Conservation (phyloP, 345 rosid species). For the Corymbia maculata region DNA sequence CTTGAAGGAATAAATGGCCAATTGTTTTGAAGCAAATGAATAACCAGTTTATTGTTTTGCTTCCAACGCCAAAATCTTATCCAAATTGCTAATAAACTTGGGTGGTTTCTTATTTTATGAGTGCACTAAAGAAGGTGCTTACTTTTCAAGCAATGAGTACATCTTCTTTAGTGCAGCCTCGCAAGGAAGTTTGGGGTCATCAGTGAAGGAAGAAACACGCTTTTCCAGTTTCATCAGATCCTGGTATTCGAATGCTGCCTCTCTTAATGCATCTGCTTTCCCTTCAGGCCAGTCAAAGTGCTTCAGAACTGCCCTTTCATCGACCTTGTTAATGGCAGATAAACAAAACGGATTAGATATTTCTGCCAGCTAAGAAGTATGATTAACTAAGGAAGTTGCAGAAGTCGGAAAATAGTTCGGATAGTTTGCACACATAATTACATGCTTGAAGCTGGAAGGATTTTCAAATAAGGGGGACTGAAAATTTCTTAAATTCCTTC, state of each 20-base stretch:
- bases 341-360: background rate
- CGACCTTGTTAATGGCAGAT: constrained; percentile 40
- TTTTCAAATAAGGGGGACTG: background rate
- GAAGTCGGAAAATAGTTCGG: background rate
- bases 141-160: constrained; percentile 95
- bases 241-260: constrained; percentile 96
- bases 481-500: background rate
- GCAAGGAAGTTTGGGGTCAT: constrained; percentile 78
- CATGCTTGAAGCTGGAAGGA: background rate
- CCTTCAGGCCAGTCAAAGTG: constrained; percentile 99
- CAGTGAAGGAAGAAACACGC: constrained; percentile 64
- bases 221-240: constrained; percentile 86
- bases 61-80: background rate
- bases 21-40: background rate
- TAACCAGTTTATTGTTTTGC: background rate
- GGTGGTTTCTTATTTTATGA: background rate
- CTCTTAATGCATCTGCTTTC: constrained; percentile 93
- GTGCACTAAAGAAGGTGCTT: constrained; percentile 10
- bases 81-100: background rate
- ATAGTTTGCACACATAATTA: background rate
- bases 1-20: background rate
- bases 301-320: constrained; percentile 95
- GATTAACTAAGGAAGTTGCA: background rate
- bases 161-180: constrained; percentile 89
- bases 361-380: background rate